phyloP scores from a whole-genome alignment of 2,329 filamentous ascomycete genomes.

The Fusarium sp. region DNA sequence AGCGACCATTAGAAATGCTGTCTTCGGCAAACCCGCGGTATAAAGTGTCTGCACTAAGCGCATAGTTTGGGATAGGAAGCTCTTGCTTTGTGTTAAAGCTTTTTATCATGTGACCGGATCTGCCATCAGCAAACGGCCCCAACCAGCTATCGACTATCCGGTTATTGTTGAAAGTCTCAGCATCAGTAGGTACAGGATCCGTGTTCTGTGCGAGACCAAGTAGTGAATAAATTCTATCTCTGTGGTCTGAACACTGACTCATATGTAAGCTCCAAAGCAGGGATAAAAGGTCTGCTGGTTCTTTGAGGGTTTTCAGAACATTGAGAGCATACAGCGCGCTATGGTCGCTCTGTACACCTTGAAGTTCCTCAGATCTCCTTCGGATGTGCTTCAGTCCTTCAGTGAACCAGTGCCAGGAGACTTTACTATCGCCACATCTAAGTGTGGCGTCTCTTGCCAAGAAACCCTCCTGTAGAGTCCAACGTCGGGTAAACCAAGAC shows the following conservation, averaged over 20 bases:
- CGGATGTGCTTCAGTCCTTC: not conserved
- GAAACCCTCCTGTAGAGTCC: not conserved
- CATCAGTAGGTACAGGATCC: too few relatives aligned
- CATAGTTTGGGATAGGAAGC: not conserved
- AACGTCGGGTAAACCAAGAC: rapidly evolving
- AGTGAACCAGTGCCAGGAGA: not conserved
- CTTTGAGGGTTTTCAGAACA: not conserved
- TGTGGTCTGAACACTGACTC: not conserved
- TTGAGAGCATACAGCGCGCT: rapidly evolving
- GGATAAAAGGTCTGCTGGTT: not conserved
- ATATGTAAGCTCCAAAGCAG: not conserved
- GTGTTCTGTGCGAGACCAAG: not conserved
- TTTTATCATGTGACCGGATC: too few relatives aligned
- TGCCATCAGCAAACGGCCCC: too few relatives aligned
- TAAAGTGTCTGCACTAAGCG: rapidly evolving
- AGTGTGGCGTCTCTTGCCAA: rapidly evolving
- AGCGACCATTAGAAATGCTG: rapidly evolving
- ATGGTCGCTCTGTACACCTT: rapidly evolving
- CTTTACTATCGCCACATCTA: rapidly evolving
- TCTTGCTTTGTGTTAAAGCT: too few relatives aligned
- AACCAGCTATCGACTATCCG: too few relatives aligned
- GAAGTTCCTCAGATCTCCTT: rapidly evolving
- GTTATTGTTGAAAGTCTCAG: too few relatives aligned
- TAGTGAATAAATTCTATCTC: not conserved
- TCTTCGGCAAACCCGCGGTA: rapidly evolving